Base-by-base conservation (phyloP, 148 eudicot species). In the Heliosperma pusillum region DNA sequence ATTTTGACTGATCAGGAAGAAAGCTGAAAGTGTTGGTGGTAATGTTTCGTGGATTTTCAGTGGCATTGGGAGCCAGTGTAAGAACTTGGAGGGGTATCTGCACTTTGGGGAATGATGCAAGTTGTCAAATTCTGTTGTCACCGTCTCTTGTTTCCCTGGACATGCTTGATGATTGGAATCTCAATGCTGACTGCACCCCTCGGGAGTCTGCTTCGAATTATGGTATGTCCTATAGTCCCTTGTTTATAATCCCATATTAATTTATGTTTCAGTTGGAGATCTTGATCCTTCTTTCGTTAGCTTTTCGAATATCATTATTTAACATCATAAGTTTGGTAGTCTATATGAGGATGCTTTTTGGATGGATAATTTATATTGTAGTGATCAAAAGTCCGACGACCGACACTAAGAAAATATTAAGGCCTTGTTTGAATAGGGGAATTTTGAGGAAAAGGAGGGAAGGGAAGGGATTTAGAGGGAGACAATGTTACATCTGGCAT, bases 91-190 rank as follows among this genome's bases (percentile, higher is more conserved):
- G 77, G 66, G 75, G 71, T 62, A 25, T 74, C 29, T 74, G 74
- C 69, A 74, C 52, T 56, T 63, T 66, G 17, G 62, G 65, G 13
- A 20, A 52, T 29, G 69, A 62, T 52, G 76, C 64, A 57, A 50
- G 75, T 29, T 62, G 55, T 71, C 70, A 25, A 22, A 74, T 79
- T 25, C 70, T 80, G 19, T 61, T 25, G 65, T 80, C 78, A 36
- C 82, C 82, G 19, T 21, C 82, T 69, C 82, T 80, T 62, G 33
- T 80, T 16, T 69, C 78, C 29, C 75, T 80, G 42, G 82, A 80
- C 29, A 25, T 74, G 19, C 75, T 74, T 50, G 82, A 80, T 29
- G 75, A 80, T 20, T 80, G 82, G 82, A 80, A 65, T 52, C 12
- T 13, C 62, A 61, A 24, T 33, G 44, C 64, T 74, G 55, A 67